Evolutionary conservation across 805 yeast genomes (phyloP), one percentile per base, ranked within the genome.

Genomic region (Nakazawaea laoshanensis): DNA sequence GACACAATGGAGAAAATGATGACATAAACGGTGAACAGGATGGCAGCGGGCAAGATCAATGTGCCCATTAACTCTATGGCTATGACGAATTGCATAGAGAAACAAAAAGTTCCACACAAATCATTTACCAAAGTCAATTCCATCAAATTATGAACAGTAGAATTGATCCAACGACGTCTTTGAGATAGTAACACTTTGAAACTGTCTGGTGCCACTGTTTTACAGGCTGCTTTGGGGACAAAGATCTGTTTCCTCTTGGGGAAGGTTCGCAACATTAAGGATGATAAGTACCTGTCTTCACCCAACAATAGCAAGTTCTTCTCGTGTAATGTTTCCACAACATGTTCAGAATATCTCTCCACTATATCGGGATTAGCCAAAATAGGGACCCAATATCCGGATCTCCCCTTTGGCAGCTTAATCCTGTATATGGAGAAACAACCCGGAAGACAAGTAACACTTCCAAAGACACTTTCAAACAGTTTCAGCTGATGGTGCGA

Each of bases 121-220:
- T 87, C 95, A 33, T 76, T 75, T 14, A 87, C 88, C 41, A 84
- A 59, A 4, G 80, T 83, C 48, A 87, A 71, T 55, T 87, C 96
- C 76, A 88, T 70, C 55, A 87, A 69, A 50, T 87, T 87, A 57
- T 87, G 96, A 23, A 87, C 88, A 0, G 96, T 88, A 4, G 96
- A 87, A 55, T 87, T 87, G 46, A 87, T 87, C 96, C 96, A 87
- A 53, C 96, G 82, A 61, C 96, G 84, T 54, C 96, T 79, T 54
- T 87, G 96, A 1, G 95, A 87, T 29, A 87, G 63, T 42, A 87
- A 63, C 30, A 87, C 92, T 42, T 59, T 67, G 53, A 87, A 87
- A 30, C 67, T 67, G 46, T 78, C 81, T 0, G 96, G 96, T n/a
- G 80, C 96, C 40, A 85, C 59, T 1, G 96, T 87, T 49, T 85